Conservation (phyloP, 176 grass and related monocot species). For the Areca catechu region DNA sequence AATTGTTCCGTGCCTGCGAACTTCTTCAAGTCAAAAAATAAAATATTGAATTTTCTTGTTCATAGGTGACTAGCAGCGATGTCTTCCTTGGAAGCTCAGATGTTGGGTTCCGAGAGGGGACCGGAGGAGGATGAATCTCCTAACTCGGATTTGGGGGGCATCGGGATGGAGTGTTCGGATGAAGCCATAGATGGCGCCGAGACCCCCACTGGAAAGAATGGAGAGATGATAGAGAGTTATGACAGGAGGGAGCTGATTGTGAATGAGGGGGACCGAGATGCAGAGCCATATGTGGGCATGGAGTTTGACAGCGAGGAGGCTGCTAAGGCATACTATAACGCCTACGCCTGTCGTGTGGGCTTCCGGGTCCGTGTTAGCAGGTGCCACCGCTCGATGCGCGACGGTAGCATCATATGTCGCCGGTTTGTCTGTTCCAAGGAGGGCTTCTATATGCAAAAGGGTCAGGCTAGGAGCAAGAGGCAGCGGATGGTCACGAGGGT, state of each 20-base stretch:
- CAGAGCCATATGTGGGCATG: constrained; percentile 55
- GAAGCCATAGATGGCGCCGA: neutral
- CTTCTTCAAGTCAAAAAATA: too few relatives aligned
- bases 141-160: too few relatives aligned
- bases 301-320: constrained; percentile 56
- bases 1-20: too few relatives aligned
- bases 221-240: too few relatives aligned
- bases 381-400: constrained; percentile 51
- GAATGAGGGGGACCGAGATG: constrained; percentile 29
- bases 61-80: too few relatives aligned
- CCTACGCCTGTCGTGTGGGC: constrained; percentile 37
- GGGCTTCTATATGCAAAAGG: constrained; percentile 38
- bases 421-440: constrained; percentile 65
- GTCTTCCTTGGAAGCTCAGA: too few relatives aligned
- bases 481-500: constrained; percentile 41
- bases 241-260: constrained; percentile 31
- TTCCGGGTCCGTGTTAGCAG: constrained; percentile 51
- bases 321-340: constrained; percentile 48
- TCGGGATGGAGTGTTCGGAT: too few relatives aligned
- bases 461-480: constrained; percentile 32
- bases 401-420: constrained; percentile 52
- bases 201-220: neutral
- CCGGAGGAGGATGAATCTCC: too few relatives aligned
- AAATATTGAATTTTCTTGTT: too few relatives aligned
- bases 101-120: too few relatives aligned